phyloP scores from a whole-genome alignment of 305 asterid genomes.

The Solanum hybrid region DNA sequence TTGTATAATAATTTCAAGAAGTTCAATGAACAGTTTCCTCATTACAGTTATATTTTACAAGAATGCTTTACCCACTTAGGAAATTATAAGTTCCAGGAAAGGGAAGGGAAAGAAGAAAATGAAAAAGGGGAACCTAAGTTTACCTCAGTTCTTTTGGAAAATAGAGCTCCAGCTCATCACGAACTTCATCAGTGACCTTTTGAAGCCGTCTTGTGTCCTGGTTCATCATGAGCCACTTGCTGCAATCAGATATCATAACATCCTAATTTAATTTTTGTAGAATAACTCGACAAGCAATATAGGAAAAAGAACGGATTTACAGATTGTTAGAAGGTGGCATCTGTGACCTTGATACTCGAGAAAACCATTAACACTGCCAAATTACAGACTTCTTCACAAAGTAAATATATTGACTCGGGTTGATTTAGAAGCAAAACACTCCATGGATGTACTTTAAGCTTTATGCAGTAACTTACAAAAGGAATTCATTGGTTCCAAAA shows the following conservation, averaged over 20 bases:
- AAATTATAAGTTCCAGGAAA: background rate
- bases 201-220: slow-evolving; percentile 86
- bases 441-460: background rate
- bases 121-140: background rate
- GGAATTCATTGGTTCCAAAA: background rate
- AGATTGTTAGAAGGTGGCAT: background rate
- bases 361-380: background rate
- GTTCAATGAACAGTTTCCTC: background rate
- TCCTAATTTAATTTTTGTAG: background rate
- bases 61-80: background rate
- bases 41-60: background rate
- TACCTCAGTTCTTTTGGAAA: slow-evolving; percentile 68
- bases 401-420: background rate
- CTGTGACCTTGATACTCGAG: background rate
- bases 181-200: slow-evolving; percentile 92
- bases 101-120: background rate
- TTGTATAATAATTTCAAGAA: background rate
- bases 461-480: background rate
- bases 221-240: slow-evolving; percentile 99
- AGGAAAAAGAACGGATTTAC: slow-evolving; percentile 2
- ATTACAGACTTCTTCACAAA: background rate
- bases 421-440: background rate
- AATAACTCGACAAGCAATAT: background rate
- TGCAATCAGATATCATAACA: slow-evolving; percentile 29
- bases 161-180: slow-evolving; percentile 60